These are phyloP conservation scores for Tolypocladium cylindrosporum DNA, from an alignment of 2,329 filamentous ascomycete genomes.

Conservation along the genomic window DNA sequence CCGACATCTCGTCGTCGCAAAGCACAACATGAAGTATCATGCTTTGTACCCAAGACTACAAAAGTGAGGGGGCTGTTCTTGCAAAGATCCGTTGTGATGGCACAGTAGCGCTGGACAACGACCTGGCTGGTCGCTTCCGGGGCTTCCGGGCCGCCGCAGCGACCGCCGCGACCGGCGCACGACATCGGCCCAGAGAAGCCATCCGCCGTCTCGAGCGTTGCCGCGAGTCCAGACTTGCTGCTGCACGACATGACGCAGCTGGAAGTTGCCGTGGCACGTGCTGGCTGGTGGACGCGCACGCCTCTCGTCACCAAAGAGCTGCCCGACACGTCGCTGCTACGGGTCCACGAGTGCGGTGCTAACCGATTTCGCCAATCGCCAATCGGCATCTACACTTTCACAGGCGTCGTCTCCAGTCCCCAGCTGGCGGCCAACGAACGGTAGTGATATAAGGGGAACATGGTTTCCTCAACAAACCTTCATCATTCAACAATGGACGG, in stretches of 20 bases:
- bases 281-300: no score
- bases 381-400: background rate
- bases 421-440: no score
- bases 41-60: background rate
- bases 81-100: background rate
- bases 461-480: no score
- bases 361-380: background rate
- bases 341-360: background rate
- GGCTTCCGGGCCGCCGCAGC: background rate
- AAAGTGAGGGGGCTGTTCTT: background rate
- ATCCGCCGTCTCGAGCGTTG: background rate
- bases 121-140: background rate
- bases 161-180: background rate
- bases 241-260: background rate
- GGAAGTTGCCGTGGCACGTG: background rate
- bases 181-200: background rate
- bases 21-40: background rate
- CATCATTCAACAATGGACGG: no score
- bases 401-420: no score
- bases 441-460: no score
- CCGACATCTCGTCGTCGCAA: background rate
- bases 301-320: no score
- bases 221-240: background rate
- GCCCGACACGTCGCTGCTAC: no score
- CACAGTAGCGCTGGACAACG: background rate